Evolutionary conservation across 2,329 filamentous ascomycete species (phyloP).

Genomic region (Scorias spongiosa): DNA sequence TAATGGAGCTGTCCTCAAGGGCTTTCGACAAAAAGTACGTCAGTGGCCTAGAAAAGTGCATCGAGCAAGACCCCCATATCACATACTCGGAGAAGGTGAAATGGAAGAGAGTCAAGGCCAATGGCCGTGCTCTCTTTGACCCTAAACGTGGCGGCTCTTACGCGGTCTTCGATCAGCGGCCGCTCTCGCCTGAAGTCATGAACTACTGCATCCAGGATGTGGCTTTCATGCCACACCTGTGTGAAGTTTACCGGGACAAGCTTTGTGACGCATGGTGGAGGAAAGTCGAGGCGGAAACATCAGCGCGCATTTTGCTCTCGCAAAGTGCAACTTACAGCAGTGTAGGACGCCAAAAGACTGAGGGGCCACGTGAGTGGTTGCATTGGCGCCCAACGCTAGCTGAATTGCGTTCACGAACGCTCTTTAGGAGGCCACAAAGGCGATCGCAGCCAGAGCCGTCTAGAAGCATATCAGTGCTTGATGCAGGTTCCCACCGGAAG

Average conservation of each 20-base stretch:
- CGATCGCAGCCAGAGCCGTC: no score
- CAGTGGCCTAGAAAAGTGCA: constrained; percentile 25
- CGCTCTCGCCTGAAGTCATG: constrained; percentile 25
- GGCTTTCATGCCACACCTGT: constrained; percentile 23
- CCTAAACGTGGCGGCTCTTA: constrained; percentile 30
- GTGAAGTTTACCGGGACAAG: constrained; percentile 8
- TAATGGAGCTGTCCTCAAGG: constrained; percentile 37
- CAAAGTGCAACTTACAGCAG: constrained; percentile 14
- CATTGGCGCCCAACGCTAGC: not conserved
- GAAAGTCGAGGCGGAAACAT: constrained; percentile 14
- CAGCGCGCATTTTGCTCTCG: constrained; percentile 17
- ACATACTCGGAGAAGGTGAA: not conserved
- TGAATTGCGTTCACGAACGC: no score
- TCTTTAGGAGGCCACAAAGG: no score
- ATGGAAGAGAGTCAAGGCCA: constrained; percentile 24
- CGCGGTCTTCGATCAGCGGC: constrained; percentile 33
- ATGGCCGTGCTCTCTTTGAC: constrained; percentile 24
- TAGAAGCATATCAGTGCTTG: no score
- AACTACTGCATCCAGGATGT: constrained; percentile 36
- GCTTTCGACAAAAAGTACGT: constrained; percentile 11
- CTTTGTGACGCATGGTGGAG: constrained; percentile 12
- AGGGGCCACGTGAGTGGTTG: constrained; percentile 11
- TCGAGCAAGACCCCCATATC: constrained; percentile 16
- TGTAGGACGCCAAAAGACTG: constrained; percentile 17
- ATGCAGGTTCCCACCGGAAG: no score